Base-by-base conservation (phyloP, 305 asterid species). In the Solanum hybrid region DNA sequence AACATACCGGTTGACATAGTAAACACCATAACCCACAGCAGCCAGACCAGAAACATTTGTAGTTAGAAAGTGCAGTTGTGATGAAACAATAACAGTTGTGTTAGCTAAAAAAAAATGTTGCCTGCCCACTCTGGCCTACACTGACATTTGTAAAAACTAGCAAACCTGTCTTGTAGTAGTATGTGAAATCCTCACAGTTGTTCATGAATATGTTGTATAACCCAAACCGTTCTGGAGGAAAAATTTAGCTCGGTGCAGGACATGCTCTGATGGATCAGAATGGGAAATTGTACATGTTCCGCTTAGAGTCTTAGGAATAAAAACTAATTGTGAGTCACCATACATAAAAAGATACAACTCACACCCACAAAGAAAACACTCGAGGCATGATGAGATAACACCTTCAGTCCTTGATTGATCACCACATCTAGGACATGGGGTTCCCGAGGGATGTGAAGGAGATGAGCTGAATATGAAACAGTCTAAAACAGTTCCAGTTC, bases 121-220 rank as follows among this genome's bases (percentile, higher is more conserved):
- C 95, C 90, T 96, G 98, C 46, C 99, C 99, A 86, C 99, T 97
- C 42, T 98, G 89, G 28, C 98, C 98, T 10, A 96, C 92, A 83
- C 97, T 94, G 87, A 93, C 80, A 1, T 93, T 93, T 20, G 96
- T 93, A 91, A 92, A 93, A 67, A 95, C 80, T 20, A 96, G 95
- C 88, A 94, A 91, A 67, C 98, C 96, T 7, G 99, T 97, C 91
- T 97, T 97, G 95, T 98, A 96, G 94, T 97, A 97, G 86, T 95
- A 96, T 1, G 99, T 93, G 4, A 97, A 94, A 90, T 97, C 99
- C 92, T 97, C 99, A 12, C 99, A 95, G 92, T 97, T 97, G 94
- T 95, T 96, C 91, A 91, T 94, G 93, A 93, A 95, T 61, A 94
- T 74, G 90, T 95, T 86, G 89, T 95, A 97, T 10, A 86, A 92